Conservation (phyloP, 139 green algal species). For the Chlorella sp. region DNA sequence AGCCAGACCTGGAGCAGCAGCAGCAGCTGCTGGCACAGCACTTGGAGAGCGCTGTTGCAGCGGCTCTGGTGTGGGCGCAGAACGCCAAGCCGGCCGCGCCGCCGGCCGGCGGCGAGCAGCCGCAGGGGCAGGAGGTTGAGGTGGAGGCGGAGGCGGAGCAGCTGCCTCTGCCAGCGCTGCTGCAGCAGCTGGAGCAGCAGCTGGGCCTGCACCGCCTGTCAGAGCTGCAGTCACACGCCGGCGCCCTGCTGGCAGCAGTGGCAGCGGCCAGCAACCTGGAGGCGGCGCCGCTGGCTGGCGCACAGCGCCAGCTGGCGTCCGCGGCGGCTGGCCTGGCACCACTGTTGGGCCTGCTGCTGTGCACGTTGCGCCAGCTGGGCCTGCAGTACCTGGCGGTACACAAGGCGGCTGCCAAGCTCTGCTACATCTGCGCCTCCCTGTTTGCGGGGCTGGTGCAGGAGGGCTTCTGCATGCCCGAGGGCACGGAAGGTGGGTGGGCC, state of each 20-base stretch:
- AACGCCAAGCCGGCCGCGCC: background rate
- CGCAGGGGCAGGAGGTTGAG: background rate
- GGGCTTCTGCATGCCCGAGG: constrained; percentile 87
- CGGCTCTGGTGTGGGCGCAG: constrained; percentile 78
- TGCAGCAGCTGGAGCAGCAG: constrained; percentile 25
- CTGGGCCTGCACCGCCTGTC: constrained; percentile 4
- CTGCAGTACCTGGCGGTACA: constrained; percentile 68
- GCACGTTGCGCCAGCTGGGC: constrained; percentile 49
- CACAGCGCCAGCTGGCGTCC: background rate
- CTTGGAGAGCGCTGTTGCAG: constrained; percentile 54
- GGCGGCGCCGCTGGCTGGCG: background rate
- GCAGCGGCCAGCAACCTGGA: constrained; percentile 4
- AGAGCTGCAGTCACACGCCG: constrained; percentile 3
- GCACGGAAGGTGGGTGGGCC: constrained; percentile 7
- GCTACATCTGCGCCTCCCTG: constrained; percentile 80
- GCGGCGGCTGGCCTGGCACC: constrained; percentile 49
- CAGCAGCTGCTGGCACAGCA: constrained; percentile 31
- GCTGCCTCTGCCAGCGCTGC: constrained; percentile 23
- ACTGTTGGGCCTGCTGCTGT: constrained; percentile 60
- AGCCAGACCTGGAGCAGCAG: background rate
- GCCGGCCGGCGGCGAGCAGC: background rate
- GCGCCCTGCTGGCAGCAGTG: background rate
- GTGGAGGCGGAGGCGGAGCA: background rate
- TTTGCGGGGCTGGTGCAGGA: constrained; percentile 82
- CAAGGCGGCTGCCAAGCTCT: constrained; percentile 81